Evolutionary conservation across 805 yeast genomes (phyloP), one percentile per base, ranked within the genome.

Genomic region (Sporopachydermia quercuum): DNA sequence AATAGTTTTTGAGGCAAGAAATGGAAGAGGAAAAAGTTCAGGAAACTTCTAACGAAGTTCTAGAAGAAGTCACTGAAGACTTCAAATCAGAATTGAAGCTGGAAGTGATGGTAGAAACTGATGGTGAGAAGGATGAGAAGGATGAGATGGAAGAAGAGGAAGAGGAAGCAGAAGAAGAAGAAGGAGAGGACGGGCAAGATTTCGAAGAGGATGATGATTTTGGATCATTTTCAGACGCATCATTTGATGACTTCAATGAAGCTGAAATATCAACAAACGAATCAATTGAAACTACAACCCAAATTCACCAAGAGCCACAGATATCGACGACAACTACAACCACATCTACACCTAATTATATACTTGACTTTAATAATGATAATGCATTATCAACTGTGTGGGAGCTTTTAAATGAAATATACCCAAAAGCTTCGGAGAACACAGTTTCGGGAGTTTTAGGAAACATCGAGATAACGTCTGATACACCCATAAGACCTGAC

Each of bases 171-270:
- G 30, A 8, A 8, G 30, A 8, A 23, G 30, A 8, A n/a, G 30
- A 23, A 23, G 8, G n/a, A n/a, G 30, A 23, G 30, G 8, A 23
- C 13, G n/a, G n/a, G n/a, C 13, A n/a, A 23, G 30, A n/a, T 8
- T 8, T 23, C n/a, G 30, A 8, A 23, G 30, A 8, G 30, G 30
- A 23, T n/a, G 35, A 17, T 3, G 41, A 17, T 27, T n/a, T 30
- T n/a, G 39, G 38, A 5, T n/a, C 39, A 5, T 35, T 15, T 17
- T 19, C 39, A 5, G 39, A 38, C 17, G 40, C 39, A 17, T 34
- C 39, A 8, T 38, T 35, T 38, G 38, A 19, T 15, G 15, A 35
- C 6, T 19, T 14, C 13, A 18, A 17, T n/a, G 35, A 11, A 16
- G 18, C 13, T 17, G 34, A 18, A 35, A 34, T 15, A n/a, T 19